phyloP scores from a whole-genome alignment of 2,329 filamentous ascomycete genomes.

The Phialophora macrospora region DNA sequence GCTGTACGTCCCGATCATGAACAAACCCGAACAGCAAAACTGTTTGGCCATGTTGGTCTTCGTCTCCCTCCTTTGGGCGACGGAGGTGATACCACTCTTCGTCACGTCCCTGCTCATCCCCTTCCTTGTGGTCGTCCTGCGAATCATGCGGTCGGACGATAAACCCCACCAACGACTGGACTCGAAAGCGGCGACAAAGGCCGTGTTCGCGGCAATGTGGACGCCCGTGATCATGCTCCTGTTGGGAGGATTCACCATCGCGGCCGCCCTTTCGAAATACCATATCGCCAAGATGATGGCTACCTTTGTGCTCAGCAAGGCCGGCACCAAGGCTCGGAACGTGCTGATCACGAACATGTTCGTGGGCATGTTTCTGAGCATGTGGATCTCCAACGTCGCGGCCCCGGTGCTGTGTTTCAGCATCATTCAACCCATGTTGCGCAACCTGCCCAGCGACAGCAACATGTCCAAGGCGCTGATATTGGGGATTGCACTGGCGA shows the following conservation, averaged over 20 bases:
- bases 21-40: conserved; percentile 88
- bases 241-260: conserved; percentile 92
- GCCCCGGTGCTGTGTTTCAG: conserved; percentile 96
- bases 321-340: conserved; percentile 84
- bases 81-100: conserved; percentile 95
- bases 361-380: conserved; percentile 94
- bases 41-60: conserved; percentile 92
- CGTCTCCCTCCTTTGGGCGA: conserved; percentile 94
- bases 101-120: conserved; percentile 94
- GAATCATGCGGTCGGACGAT: conserved; percentile 79
- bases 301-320: conserved; percentile 93
- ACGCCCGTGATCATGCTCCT: conserved; percentile 98
- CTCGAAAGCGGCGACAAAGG: conserved; percentile 79
- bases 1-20: conserved; percentile 79
- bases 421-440: conserved; percentile 95
- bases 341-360: conserved; percentile 98
- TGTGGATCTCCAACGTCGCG: conserved; percentile 99
- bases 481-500: conserved; percentile 90
- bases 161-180: conserved; percentile 71
- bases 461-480: conserved; percentile 94
- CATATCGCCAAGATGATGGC: conserved; percentile 98
- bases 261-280: conserved; percentile 93
- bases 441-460: conserved; percentile 87
- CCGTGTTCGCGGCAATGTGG: conserved; percentile 97
- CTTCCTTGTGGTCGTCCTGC: conserved; percentile 85